Conservation (phyloP, 768 basidiomycete genomes). For the Pleurotus citrinopileatus region DNA sequence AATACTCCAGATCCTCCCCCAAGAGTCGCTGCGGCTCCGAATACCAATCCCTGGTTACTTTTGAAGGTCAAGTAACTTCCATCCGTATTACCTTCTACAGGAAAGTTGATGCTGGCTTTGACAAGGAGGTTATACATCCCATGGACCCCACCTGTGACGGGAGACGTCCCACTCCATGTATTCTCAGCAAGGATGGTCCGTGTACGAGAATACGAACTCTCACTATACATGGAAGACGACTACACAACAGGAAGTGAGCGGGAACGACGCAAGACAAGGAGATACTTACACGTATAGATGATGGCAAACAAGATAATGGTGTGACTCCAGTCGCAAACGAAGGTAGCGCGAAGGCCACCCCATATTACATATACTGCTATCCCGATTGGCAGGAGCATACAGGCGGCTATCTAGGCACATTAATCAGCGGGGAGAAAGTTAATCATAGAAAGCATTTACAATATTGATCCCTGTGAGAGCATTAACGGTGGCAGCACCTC, state of each 20-base stretch:
- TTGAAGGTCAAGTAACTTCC: conserved; percentile 60
- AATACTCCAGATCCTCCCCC: conserved; percentile 47
- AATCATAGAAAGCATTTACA: background rate
- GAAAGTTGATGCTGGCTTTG: conserved; percentile 39
- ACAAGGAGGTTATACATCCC: conserved; percentile 45
- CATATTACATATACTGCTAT: conserved; percentile 40
- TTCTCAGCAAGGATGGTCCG: background rate
- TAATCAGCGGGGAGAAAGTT: background rate
- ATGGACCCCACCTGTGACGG: conserved; percentile 34
- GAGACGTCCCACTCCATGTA: conserved; percentile 29
- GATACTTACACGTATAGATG: conserved; percentile 24
- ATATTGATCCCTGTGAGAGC: conserved; percentile 44
- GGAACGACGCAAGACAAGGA: conserved; percentile 18
- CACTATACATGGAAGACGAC: conserved; percentile 31
- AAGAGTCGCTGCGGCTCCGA: conserved; percentile 34
- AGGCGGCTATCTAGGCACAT: conserved; percentile 29
- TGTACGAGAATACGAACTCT: conserved; percentile 12
- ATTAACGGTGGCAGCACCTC: conserved; percentile 43
- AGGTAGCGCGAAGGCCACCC: conserved; percentile 42
- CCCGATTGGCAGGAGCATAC: conserved; percentile 43
- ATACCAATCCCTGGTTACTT: conserved; percentile 42
- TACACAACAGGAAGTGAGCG: conserved; percentile 7
- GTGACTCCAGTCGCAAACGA: conserved; percentile 43
- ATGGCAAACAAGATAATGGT: conserved; percentile 42
- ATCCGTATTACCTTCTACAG: conserved; percentile 45